These are phyloP conservation scores for Epichloe baconii DNA, from an alignment of 2,329 filamentous ascomycete genomes.

Conservation along the genomic window DNA sequence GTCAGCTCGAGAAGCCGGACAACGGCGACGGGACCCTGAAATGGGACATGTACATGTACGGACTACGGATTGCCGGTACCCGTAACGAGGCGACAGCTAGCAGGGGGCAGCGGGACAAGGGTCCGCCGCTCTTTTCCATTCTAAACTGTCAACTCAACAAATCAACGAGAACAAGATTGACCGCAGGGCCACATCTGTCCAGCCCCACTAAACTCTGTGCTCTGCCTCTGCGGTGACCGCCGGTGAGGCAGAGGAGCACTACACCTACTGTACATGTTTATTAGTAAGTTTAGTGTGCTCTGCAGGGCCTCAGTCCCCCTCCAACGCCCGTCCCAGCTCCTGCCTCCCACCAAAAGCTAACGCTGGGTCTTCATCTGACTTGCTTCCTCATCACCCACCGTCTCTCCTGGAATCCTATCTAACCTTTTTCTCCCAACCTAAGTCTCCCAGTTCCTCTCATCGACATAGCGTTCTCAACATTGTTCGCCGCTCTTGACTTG, in stretches of 20 bases:
- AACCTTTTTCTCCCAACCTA: background rate
- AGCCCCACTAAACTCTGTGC: too few species aligned
- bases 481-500: background rate
- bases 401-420: background rate
- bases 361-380: background rate
- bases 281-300: too few species aligned
- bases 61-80: background rate
- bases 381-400: background rate
- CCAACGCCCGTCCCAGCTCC: background rate
- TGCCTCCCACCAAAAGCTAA: conserved; percentile 3
- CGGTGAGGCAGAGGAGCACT: too few species aligned
- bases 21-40: background rate
- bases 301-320: background rate
- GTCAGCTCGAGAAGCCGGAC: background rate
- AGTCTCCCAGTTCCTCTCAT: background rate
- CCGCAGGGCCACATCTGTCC: background rate
- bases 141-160: conserved; percentile 4
- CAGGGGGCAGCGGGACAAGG: background rate
- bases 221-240: too few species aligned
- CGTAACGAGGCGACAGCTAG: background rate
- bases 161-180: background rate
- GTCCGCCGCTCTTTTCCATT: background rate
- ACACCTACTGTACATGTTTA: too few species aligned
- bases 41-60: background rate
- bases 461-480: background rate